These are phyloP conservation scores for Suillus cothurnatus DNA, from an alignment of 768 basidiomycete species.

Conservation along the genomic window DNA sequence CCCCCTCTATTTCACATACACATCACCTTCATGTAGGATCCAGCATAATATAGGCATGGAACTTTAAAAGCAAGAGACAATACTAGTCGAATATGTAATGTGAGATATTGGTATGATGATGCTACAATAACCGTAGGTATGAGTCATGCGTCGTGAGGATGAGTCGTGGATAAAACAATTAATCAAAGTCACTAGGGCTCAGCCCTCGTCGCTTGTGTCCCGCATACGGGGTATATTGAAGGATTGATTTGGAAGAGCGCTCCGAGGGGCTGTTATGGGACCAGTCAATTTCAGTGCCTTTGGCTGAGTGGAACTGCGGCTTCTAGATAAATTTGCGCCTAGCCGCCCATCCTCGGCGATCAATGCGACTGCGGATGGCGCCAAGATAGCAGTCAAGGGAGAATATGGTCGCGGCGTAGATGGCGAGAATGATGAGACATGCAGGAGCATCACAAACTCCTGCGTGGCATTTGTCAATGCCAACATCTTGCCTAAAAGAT, in stretches of 20 bases:
- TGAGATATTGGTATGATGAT: constrained; percentile 9
- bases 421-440: constrained; percentile 80
- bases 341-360: constrained; percentile 49
- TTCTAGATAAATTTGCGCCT: constrained; percentile 57
- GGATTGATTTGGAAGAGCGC: constrained; percentile 52
- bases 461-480: constrained; percentile 82
- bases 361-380: constrained; percentile 26
- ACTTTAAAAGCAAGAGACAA: constrained; percentile 2
- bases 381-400: constrained; percentile 46
- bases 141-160: not conserved
- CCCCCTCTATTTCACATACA: not conserved
- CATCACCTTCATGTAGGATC: constrained; percentile 4
- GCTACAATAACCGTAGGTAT: constrained; percentile 5
- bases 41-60: constrained; percentile 9
- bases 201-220: constrained; percentile 31
- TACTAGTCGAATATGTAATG: constrained; percentile 10
- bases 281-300: constrained; percentile 41
- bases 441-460: constrained; percentile 84
- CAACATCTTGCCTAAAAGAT: constrained; percentile 70
- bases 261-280: constrained; percentile 43
- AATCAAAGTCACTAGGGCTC: constrained; percentile 23
- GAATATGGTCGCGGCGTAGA: constrained; percentile 59
- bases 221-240: constrained; percentile 42
- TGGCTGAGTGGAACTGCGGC: constrained; percentile 55
- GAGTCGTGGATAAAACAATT: constrained; percentile 4